Percentiles rank a stretch among this genome's conserved stretches.
phyloP scores from a whole-genome alignment of 345 rosid genomes.

The Syzygium grande region DNA sequence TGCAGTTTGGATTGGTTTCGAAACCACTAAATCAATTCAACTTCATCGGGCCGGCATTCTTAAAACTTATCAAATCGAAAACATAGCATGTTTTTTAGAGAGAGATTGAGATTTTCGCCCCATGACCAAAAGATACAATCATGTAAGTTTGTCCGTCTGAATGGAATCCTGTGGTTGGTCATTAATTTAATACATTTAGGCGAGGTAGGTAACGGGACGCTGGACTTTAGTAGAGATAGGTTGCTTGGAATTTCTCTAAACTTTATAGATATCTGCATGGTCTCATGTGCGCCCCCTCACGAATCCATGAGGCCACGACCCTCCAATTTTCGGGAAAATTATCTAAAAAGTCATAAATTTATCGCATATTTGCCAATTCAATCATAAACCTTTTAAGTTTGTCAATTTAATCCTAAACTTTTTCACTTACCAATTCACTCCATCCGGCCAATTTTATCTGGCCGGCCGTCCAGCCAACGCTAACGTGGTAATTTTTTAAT shows the following conservation, averaged over 20 bases:
- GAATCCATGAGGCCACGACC: background rate
- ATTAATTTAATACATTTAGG: background rate
- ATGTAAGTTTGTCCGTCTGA: background rate
- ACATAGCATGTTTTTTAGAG: background rate
- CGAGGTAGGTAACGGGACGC: background rate
- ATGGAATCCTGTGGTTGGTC: background rate
- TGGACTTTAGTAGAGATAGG: background rate
- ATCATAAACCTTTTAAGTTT: no score
- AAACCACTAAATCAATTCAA: background rate
- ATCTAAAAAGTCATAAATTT: no score
- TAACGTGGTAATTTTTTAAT: no score
- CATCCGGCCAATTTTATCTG: no score
- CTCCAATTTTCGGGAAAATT: background rate
- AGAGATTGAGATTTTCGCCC: background rate
- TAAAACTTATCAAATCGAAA: background rate
- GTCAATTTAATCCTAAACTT: no score
- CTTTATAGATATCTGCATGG: background rate
- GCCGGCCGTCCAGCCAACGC: no score
- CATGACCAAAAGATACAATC: background rate
- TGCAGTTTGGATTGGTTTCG: background rate
- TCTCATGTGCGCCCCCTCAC: background rate
- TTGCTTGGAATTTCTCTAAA: background rate
- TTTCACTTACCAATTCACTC: no score
- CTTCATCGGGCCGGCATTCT: background rate
- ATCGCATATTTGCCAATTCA: no score